Conservation (phyloP, 805 yeast genomes). For the Gaillardinia entomophila region DNA sequence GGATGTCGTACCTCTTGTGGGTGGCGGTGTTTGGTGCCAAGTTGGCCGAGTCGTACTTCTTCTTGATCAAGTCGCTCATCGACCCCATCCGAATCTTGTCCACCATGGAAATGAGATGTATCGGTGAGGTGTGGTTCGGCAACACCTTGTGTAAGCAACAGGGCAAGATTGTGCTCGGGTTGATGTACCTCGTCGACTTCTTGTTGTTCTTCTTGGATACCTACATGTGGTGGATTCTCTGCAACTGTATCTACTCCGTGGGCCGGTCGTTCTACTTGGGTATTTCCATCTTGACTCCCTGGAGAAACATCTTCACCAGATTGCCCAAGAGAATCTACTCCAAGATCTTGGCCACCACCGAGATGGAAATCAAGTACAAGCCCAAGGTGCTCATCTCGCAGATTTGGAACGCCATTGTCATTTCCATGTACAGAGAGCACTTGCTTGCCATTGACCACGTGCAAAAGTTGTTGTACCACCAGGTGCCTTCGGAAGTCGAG, state of each 20-base stretch:
- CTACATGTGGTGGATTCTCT: conserved; percentile 96
- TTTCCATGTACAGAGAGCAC: conserved; percentile 99
- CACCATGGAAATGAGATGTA: conserved; percentile 84
- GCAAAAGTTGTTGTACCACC: conserved; percentile 94
- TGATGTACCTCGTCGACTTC: conserved; percentile 91
- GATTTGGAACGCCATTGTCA: conserved; percentile 98
- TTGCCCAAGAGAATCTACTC: conserved; percentile 98
- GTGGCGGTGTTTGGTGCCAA: conserved; percentile 82
- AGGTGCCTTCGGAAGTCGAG: conserved; percentile 96
- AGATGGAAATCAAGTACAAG: conserved; percentile 98
- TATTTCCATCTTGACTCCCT: conserved; percentile 97
- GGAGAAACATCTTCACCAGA: conserved; percentile 98
- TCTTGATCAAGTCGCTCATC: conserved; percentile 80
- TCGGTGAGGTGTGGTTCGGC: conserved; percentile 91
- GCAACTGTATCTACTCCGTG: conserved; percentile 91
- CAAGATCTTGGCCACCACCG: conserved; percentile 94
- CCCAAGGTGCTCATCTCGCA: conserved; percentile 97
- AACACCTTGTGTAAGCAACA: conserved; percentile 73
- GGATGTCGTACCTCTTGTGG: conserved; percentile 95
- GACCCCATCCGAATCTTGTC: conserved; percentile 93
- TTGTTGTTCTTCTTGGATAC: conserved; percentile 97
- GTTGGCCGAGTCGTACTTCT: conserved; percentile 85
- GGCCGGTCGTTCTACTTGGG: conserved; percentile 98
- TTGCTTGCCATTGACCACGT: conserved; percentile 97
- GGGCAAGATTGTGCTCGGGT: conserved; percentile 81